These are phyloP conservation scores for Lentinula sp. DNA, from an alignment of 768 basidiomycete genomes.

Conservation along the genomic window DNA sequence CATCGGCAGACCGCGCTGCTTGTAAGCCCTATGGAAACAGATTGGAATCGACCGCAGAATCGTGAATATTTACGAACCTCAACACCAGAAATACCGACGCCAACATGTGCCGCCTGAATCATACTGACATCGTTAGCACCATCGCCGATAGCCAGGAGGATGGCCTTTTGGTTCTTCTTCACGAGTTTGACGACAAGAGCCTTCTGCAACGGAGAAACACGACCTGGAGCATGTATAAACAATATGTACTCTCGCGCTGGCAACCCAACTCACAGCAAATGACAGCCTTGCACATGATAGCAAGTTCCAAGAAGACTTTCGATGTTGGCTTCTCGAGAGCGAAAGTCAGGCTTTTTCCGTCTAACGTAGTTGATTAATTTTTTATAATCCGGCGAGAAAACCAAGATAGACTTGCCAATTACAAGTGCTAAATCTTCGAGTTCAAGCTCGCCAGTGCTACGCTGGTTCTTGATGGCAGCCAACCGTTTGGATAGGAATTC, in stretches of 20 bases:
- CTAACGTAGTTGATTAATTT: constrained; percentile 29
- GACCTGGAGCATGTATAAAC: constrained; percentile 43
- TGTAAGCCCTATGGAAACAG: constrained; percentile 68
- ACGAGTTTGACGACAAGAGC: constrained; percentile 98
- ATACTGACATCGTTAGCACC: constrained; percentile 99
- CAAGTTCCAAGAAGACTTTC: constrained; percentile 87
- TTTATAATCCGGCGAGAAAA: constrained; percentile 9
- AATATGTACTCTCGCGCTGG: not conserved
- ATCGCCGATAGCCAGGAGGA: constrained; percentile 95
- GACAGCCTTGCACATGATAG: constrained; percentile 97
- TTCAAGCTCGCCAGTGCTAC: constrained; percentile 86
- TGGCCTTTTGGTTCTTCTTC: constrained; percentile 91
- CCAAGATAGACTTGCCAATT: constrained; percentile 53
- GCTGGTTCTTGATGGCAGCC: constrained; percentile 88
- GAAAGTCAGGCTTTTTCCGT: constrained; percentile 91
- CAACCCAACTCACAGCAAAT: constrained; percentile 73
- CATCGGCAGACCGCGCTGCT: constrained; percentile 96
- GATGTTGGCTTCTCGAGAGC: constrained; percentile 92
- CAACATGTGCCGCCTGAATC: constrained; percentile 98
- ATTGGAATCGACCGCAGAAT: not conserved
- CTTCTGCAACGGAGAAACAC: constrained; percentile 96
- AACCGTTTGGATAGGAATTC: constrained; percentile 87
- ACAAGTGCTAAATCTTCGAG: constrained; percentile 91
- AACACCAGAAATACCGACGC: constrained; percentile 95
- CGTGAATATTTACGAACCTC: constrained; percentile 47